These are phyloP conservation scores for Balakata baccata DNA, from an alignment of 345 rosid species.

Conservation along the genomic window DNA sequence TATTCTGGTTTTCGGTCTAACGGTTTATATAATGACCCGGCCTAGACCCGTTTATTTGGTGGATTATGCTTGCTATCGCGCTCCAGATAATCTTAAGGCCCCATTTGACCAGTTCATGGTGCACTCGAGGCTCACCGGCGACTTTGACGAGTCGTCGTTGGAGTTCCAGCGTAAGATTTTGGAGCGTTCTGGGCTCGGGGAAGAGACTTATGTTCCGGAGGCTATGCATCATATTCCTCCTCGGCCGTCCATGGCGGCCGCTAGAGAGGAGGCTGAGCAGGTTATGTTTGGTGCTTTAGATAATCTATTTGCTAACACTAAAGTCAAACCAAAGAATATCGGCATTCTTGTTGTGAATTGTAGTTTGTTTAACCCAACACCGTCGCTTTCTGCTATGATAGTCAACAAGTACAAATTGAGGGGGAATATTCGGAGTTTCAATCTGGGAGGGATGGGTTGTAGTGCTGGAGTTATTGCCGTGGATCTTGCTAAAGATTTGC, in stretches of 20 bases:
- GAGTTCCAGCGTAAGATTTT: slow-evolving; percentile 34
- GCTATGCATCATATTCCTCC: not conserved
- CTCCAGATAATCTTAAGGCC: slow-evolving; percentile 18
- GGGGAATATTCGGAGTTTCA: not conserved
- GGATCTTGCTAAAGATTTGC: slow-evolving; percentile 12
- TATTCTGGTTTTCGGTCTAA: slow-evolving; percentile 19
- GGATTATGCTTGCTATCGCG: slow-evolving; percentile 20
- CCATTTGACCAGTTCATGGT: slow-evolving; percentile 7
- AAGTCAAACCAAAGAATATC: not conserved
- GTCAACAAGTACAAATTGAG: not conserved
- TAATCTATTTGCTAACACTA: not conserved
- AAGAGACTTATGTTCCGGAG: not conserved
- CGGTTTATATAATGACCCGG: slow-evolving; percentile 14
- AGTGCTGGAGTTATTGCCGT: slow-evolving; percentile 15
- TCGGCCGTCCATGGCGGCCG: not conserved
- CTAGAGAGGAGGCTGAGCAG: not conserved
- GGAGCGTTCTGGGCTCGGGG: slow-evolving; percentile 3
- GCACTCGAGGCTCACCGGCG: not conserved
- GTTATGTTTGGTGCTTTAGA: not conserved
- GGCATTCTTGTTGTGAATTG: not conserved
- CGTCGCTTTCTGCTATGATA: not conserved
- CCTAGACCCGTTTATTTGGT: slow-evolving; percentile 18
- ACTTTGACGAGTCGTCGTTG: not conserved
- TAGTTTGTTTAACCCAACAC: not conserved
- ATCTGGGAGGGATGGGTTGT: not conserved